Base-by-base conservation (phyloP, 2,329 filamentous ascomycete species). In the Graphilbum sp. region DNA sequence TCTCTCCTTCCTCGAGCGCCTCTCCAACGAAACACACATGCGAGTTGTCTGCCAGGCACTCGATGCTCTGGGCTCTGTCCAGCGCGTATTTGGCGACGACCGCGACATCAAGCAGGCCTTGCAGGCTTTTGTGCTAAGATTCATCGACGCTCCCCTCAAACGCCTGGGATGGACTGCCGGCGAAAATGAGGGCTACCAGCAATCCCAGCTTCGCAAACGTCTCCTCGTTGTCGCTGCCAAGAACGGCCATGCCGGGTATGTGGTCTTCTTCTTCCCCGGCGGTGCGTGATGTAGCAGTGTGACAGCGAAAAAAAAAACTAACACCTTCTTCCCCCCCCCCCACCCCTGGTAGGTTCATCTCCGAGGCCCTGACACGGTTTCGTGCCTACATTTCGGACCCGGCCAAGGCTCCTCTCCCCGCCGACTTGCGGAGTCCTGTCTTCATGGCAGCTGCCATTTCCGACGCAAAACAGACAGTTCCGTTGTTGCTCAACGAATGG, bases 1-100 rank as follows among this genome's bases (percentile, higher is more conserved):
- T 12, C 64, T 98, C 23, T 76, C 81, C 12, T 81, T 98, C 49
- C 61, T 94, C 11, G 74, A 93, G 55, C 80, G 81, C n/a, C 87
- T 96, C 57, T 68, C 75, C 43, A 64, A 70, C 37, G 90, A 98
- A 60, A 69, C 69, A 1, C 85, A 88, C 55, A 87, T 86, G 50
- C 69, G 94, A 35, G 88, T 96, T 5, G 92, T 90, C 81, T 76
- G 75, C 41, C 84, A 93, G 54, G 76, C 94, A 24, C 66, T 92
- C 8, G 75, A 79, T 46, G 82, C 82, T 4, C 62, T 96, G 20
- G 70, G 64, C 39, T 77, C 76, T 38, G 70, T 95, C 43, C 84
- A 85, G 55, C 80, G 79, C n/a, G 74, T 93, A 38, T 96, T 96
- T 52, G 71, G 77, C 18, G 77, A 80, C 34, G 80, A 90, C 45